phyloP scores from a whole-genome alignment of 139 green algal genomes.

The Picocystis salinarum region DNA sequence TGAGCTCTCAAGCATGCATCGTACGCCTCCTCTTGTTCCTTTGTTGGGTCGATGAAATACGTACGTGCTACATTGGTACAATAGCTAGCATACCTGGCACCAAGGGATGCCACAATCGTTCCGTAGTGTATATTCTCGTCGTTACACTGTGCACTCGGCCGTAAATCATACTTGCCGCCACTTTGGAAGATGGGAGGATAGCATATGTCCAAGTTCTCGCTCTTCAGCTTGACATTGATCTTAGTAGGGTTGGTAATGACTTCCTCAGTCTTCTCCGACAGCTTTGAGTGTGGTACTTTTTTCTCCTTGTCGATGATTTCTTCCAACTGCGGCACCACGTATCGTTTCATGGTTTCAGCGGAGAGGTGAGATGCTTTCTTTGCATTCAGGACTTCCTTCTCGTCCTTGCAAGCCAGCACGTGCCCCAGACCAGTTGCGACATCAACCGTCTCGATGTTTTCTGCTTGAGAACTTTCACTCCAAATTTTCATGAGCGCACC shows the following conservation, averaged over 20 bases:
- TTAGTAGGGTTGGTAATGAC: conserved; percentile 43
- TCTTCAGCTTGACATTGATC: conserved; percentile 48
- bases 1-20: conserved; percentile 13
- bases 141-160: conserved; percentile 21
- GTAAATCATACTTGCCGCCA: conserved; percentile 44
- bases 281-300: conserved; percentile 72
- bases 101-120: conserved; percentile 49
- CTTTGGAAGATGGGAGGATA: conserved; percentile 84
- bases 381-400: conserved; percentile 45
- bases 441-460: conserved; percentile 14
- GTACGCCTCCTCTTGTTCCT: conserved; percentile 60
- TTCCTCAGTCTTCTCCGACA: conserved; percentile 46
- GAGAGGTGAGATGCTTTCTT: conserved; percentile 64
- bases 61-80: conserved; percentile 78
- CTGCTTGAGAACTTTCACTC: conserved; percentile 1
- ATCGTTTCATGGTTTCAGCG: conserved; percentile 40
- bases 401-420: conserved; percentile 62
- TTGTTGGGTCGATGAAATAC: conserved; percentile 69
- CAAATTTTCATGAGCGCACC: conserved; percentile 13
- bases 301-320: conserved; percentile 69
- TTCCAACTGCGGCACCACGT: conserved; percentile 49
- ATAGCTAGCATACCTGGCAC: conserved; percentile 68
- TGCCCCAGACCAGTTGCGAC: conserved; percentile 28
- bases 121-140: conserved; percentile 42
- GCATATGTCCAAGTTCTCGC: conserved; percentile 75